phyloP scores from a whole-genome alignment of 305 asterid genomes.

The Euphrasia arctica region DNA sequence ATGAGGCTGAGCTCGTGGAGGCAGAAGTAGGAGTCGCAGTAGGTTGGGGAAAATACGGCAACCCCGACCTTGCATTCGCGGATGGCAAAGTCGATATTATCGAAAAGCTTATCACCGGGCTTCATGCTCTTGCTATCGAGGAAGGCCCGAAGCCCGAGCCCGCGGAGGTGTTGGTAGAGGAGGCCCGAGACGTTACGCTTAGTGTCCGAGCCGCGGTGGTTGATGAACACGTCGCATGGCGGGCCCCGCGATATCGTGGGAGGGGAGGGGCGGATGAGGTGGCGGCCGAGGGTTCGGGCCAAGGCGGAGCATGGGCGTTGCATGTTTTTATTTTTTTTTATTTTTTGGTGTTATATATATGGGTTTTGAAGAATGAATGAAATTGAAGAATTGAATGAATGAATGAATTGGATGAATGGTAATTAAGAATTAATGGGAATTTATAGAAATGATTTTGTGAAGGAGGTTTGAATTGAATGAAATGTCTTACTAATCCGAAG shows the following conservation, averaged over 20 bases:
- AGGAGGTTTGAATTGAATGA: constrained; percentile 24
- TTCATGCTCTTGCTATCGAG: constrained; percentile 85
- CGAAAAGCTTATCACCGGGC: constrained; percentile 69
- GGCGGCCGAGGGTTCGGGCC: constrained; percentile 25
- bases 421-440: constrained; percentile 4
- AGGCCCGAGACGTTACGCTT: constrained; percentile 64
- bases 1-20: constrained; percentile 63
- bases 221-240: constrained; percentile 63
- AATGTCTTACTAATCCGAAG: constrained; percentile 36
- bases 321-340: constrained; percentile 34
- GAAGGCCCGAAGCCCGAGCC: constrained; percentile 48
- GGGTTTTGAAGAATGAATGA: too few relatives aligned
- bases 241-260: background rate
- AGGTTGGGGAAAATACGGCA: constrained; percentile 70
- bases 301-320: constrained; percentile 47
- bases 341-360: background rate
- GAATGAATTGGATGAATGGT: constrained; percentile 3
- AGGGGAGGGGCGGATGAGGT: background rate
- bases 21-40: constrained; percentile 73
- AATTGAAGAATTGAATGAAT: background rate
- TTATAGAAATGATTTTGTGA: constrained; percentile 22
- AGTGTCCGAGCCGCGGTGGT: constrained; percentile 76
- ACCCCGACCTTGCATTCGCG: constrained; percentile 58
- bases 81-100: constrained; percentile 56
- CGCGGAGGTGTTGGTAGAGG: constrained; percentile 49